phyloP scores from a whole-genome alignment of 805 yeast genomes.

The Saturnispora dispora region DNA sequence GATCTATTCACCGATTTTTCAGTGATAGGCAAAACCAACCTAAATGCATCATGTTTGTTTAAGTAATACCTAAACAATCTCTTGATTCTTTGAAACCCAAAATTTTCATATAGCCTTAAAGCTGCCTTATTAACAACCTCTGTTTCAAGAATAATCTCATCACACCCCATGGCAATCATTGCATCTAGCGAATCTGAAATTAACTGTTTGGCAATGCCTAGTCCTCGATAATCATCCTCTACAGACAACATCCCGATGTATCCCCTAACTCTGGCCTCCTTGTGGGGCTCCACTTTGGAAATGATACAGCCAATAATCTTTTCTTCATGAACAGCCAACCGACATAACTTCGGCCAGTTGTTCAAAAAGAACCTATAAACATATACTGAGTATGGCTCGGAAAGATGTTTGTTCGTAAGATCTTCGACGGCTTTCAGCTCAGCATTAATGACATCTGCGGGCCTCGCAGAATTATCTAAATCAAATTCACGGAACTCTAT shows the following conservation, averaged over 20 bases:
- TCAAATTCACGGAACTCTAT: conserved; percentile 3
- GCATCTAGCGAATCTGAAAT: conserved; percentile 52
- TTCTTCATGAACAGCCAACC: conserved; percentile 41
- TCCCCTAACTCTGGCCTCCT: conserved; percentile 68
- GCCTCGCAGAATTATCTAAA: neutral
- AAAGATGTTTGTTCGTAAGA: conserved; percentile 63
- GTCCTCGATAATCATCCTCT: conserved; percentile 57
- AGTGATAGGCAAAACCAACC: conserved; percentile 74
- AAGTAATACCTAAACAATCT: conserved; percentile 80
- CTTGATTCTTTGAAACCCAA: conserved; percentile 30
- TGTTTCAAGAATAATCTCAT: conserved; percentile 89
- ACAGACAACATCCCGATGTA: conserved; percentile 96
- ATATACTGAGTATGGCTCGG: conserved; percentile 91
- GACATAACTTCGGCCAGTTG: conserved; percentile 84
- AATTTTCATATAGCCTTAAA: conserved; percentile 29
- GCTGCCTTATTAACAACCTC: conserved; percentile 61
- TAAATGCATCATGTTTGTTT: conserved; percentile 87
- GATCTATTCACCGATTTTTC: conserved; percentile 47
- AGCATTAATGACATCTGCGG: conserved; percentile 17
- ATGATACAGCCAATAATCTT: conserved; percentile 73
- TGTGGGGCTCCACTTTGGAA: conserved; percentile 71
- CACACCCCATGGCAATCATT: conserved; percentile 60
- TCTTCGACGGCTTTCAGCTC: conserved; percentile 44
- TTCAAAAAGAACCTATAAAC: conserved; percentile 86
- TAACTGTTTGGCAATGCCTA: conserved; percentile 71